These are phyloP conservation scores for Marchantia polymorpha DNA, from an alignment of 225 moss, liverwort and hornwort species.

Conservation along the genomic window DNA sequence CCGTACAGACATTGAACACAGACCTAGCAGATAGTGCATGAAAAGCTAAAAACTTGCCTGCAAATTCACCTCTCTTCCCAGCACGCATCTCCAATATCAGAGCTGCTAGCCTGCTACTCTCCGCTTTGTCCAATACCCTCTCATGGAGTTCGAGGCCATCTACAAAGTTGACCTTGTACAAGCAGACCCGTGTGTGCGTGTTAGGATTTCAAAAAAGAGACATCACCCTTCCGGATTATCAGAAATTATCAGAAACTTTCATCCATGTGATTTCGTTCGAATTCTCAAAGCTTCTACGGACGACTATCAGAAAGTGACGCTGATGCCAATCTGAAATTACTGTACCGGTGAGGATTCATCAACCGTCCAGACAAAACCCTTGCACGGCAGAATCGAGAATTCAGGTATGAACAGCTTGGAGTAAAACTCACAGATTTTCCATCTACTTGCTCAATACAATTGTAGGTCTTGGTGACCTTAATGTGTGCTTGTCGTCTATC, in stretches of 20 bases:
- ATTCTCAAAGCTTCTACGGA: background rate
- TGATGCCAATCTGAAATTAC: no score
- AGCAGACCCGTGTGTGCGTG: background rate
- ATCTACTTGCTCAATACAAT: slow-evolving; percentile 48
- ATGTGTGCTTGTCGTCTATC: slow-evolving; percentile 35
- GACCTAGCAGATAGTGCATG: background rate
- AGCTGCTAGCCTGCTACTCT: slow-evolving; percentile 40
- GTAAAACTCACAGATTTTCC: slow-evolving; percentile 47
- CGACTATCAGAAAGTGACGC: background rate
- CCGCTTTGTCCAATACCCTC: slow-evolving; percentile 46
- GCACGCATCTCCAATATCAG: slow-evolving; percentile 45
- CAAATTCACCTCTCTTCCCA: slow-evolving; percentile 48
- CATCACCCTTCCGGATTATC: background rate
- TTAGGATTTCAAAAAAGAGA: background rate
- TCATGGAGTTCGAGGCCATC: slow-evolving; percentile 58
- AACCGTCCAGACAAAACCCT: background rate
- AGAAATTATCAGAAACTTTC: background rate
- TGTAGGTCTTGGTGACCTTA: slow-evolving; percentile 43
- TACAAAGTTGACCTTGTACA: slow-evolving; percentile 45
- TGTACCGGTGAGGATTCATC: background rate
- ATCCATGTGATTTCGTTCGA: background rate
- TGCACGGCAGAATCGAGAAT: background rate
- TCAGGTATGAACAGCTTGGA: background rate
- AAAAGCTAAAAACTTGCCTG: slow-evolving; percentile 30
- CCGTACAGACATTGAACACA: background rate